phyloP scores from a whole-genome alignment of 139 green algal genomes.

The Gonium pectorale region DNA sequence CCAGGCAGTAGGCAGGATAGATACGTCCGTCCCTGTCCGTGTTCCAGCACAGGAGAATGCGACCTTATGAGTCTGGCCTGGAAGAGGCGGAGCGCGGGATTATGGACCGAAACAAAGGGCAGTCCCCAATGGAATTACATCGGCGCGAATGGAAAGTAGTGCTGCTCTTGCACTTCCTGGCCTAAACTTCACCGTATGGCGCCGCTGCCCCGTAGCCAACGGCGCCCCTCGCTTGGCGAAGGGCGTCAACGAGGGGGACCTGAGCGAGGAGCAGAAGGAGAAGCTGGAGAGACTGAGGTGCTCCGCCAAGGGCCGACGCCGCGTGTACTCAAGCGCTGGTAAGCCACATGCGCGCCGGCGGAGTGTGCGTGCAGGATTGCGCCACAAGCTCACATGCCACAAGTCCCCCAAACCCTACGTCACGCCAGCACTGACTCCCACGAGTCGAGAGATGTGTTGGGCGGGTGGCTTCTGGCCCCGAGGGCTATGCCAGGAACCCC shows the following conservation, averaged over 20 bases:
- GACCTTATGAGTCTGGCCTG: too few species aligned
- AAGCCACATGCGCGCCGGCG: not conserved
- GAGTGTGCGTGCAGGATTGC: not conserved
- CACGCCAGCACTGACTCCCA: not conserved
- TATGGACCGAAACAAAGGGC: not conserved
- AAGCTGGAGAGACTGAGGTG: slow-evolving; percentile 59
- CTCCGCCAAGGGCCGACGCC: slow-evolving; percentile 59
- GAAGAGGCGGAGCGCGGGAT: not conserved
- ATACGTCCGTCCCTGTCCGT: too few species aligned
- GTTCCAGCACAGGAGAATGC: too few species aligned
- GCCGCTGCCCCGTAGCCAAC: too few species aligned
- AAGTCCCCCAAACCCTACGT: not conserved
- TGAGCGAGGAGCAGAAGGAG: slow-evolving; percentile 39
- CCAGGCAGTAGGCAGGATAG: not conserved
- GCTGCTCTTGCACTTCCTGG: not conserved
- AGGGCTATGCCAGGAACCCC: too few species aligned
- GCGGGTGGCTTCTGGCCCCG: too few species aligned
- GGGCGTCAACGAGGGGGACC: slow-evolving; percentile 11
- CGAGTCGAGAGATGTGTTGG: too few species aligned
- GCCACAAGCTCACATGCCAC: not conserved
- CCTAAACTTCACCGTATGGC: too few species aligned
- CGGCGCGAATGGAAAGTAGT: not conserved
- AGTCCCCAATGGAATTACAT: not conserved
- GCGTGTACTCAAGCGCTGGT: slow-evolving; percentile 64
- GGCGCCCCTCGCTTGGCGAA: not conserved